These are phyloP conservation scores for Apiospora arundinis DNA, from an alignment of 2,329 filamentous ascomycete genomes.

Conservation along the genomic window DNA sequence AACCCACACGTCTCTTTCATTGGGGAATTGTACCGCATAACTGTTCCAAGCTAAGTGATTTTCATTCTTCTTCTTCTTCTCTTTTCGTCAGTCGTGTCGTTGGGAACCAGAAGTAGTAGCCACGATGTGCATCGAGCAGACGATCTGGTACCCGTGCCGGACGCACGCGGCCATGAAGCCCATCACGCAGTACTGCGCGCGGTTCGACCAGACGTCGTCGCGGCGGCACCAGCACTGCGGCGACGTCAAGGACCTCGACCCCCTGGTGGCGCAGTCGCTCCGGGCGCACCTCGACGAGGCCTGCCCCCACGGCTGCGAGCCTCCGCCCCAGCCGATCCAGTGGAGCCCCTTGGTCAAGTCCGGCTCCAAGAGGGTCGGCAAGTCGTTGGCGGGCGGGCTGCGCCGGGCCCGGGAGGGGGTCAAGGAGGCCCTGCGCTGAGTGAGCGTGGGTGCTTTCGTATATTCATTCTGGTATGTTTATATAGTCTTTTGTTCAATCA, in stretches of 20 bases:
- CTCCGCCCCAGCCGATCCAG: not conserved
- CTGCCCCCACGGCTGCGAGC: not conserved
- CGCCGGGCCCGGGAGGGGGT: not conserved
- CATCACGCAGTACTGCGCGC: constrained; percentile 17
- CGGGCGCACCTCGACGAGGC: constrained; percentile 4
- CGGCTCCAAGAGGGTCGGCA: not conserved
- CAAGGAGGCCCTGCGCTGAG: not conserved
- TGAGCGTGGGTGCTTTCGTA: not conserved
- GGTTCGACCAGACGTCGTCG: not conserved
- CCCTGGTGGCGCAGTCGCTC: not conserved
- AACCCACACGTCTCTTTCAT: not conserved
- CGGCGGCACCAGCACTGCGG: not conserved
- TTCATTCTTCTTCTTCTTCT: not conserved
- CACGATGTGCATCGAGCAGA: constrained; percentile 21
- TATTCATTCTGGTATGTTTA: not conserved
- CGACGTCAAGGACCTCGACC: not conserved
- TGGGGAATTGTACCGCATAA: not conserved
- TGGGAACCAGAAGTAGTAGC: not conserved
- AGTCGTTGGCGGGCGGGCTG: not conserved
- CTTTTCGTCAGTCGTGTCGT: too few relatives aligned
- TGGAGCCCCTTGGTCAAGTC: not conserved
- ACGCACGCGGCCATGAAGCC: constrained; percentile 20
- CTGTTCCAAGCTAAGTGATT: not conserved
- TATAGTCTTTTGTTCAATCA: not conserved
- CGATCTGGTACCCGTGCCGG: constrained; percentile 23